These are phyloP conservation scores for Botrytis tulipae DNA, from an alignment of 2,329 filamentous ascomycete species.

Conservation along the genomic window DNA sequence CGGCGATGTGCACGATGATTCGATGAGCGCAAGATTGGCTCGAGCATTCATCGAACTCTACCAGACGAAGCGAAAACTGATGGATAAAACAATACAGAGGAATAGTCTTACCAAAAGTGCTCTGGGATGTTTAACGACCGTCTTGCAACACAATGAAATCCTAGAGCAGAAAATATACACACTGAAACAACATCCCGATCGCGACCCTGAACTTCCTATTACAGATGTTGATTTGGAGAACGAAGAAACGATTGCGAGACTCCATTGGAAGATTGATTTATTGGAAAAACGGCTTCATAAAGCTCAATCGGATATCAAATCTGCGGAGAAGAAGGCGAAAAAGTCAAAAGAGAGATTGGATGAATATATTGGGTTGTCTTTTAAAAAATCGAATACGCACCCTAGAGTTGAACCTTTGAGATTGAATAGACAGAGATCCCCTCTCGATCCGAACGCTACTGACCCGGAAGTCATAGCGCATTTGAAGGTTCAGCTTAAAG, in stretches of 20 bases:
- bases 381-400: neutral
- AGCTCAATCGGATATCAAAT: neutral
- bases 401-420: neutral
- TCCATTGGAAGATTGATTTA: neutral
- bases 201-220: neutral
- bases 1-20: neutral
- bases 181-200: neutral
- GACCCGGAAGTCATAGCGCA: neutral
- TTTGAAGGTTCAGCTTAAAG: neutral
- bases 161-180: neutral
- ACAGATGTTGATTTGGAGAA: neutral
- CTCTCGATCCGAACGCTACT: neutral
- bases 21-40: neutral
- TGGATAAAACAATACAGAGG: conserved; percentile 12
- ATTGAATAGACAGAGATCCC: neutral
- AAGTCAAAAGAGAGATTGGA: neutral
- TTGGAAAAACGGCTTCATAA: neutral
- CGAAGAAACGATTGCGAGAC: neutral
- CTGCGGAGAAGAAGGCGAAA: neutral
- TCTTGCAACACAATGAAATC: neutral
- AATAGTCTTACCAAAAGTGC: conserved; percentile 10
- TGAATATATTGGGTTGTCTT: neutral
- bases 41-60: conserved; percentile 6
- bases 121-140: neutral
- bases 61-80: neutral